phyloP scores from a whole-genome alignment of 2,329 filamentous ascomycete species.

The Sordariomycetes sp. region DNA sequence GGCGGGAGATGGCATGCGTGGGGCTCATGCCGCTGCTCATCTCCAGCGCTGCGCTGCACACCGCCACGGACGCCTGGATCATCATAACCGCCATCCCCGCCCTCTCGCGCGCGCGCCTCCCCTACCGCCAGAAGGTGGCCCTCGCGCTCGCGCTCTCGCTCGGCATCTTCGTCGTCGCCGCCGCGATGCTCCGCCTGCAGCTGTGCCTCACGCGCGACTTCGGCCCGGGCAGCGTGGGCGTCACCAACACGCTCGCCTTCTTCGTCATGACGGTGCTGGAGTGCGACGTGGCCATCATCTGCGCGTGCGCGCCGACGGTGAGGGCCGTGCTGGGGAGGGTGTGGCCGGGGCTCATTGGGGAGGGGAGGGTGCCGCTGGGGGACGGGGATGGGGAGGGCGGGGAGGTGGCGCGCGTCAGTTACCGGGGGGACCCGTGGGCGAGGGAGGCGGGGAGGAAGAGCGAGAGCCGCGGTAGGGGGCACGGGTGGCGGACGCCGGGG shows the following conservation, averaged over 20 bases:
- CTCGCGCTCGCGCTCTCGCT: slow-evolving; percentile 32
- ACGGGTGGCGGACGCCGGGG: slow-evolving; percentile 1
- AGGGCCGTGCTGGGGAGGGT: slow-evolving; percentile 16
- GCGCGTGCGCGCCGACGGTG: slow-evolving; percentile 21
- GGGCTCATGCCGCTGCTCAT: slow-evolving; percentile 29
- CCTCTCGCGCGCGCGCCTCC: slow-evolving; percentile 24
- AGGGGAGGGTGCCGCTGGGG: slow-evolving; percentile 6
- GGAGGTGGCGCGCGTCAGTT: slow-evolving; percentile 17
- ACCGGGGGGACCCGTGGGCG: slow-evolving; percentile 20
- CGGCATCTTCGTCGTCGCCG: slow-evolving; percentile 22
- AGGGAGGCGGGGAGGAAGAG: slow-evolving; percentile 12
- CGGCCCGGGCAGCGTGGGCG: slow-evolving; percentile 9
- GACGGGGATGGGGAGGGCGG: slow-evolving; percentile 10
- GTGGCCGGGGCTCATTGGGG: slow-evolving; percentile 14
- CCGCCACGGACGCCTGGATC: slow-evolving; percentile 32
- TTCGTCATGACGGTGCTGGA: slow-evolving; percentile 24
- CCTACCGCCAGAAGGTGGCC: slow-evolving; percentile 29
- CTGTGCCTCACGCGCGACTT: slow-evolving; percentile 16
- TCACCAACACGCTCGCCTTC: slow-evolving; percentile 17
- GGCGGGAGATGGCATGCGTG: slow-evolving; percentile 23
- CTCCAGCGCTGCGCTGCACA: slow-evolving; percentile 31
- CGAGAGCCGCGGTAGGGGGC: slow-evolving; percentile 9
- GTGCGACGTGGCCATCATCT: slow-evolving; percentile 22
- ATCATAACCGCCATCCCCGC: slow-evolving; percentile 30
- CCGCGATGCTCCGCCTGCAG: slow-evolving; percentile 9